phyloP scores from a whole-genome alignment of 225 moss, liverwort and hornwort species.

The Straminergon stramineum region DNA sequence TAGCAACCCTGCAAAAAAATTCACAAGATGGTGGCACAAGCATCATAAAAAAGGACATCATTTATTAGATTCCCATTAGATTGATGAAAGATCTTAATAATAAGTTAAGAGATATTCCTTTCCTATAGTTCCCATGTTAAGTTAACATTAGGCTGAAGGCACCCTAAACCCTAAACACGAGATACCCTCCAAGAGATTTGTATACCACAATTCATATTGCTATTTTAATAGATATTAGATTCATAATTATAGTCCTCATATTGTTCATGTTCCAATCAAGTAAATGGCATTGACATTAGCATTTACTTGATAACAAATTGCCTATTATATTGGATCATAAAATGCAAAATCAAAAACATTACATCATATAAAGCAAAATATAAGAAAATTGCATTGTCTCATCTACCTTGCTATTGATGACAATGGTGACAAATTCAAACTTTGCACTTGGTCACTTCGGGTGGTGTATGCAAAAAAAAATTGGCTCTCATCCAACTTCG shows the following conservation, averaged over 20 bases:
- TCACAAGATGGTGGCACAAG: not conserved
- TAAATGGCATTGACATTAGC: not conserved
- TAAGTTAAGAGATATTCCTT: not conserved
- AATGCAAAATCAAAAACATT: no score
- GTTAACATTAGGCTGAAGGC: no score
- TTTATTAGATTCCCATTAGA: no score
- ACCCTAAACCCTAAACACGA: not conserved
- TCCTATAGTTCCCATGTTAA: not conserved
- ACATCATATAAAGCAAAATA: not conserved
- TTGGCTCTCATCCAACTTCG: not conserved
- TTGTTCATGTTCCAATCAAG: no score
- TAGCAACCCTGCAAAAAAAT: not conserved
- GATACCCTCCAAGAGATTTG: not conserved
- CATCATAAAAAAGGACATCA: rapidly evolving
- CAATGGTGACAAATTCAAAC: not conserved
- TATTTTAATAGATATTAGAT: no score
- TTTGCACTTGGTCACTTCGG: not conserved
- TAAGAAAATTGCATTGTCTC: not conserved
- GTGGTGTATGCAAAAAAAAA: not conserved
- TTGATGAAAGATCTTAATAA: no score
- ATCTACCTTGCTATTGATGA: not conserved
- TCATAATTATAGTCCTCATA: not conserved
- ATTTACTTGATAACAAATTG: no score
- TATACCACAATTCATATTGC: not conserved
- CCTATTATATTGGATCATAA: no score